Evolutionary conservation across 2,329 filamentous ascomycete genomes (phyloP).

Genomic region (Rutstroemia sp.): DNA sequence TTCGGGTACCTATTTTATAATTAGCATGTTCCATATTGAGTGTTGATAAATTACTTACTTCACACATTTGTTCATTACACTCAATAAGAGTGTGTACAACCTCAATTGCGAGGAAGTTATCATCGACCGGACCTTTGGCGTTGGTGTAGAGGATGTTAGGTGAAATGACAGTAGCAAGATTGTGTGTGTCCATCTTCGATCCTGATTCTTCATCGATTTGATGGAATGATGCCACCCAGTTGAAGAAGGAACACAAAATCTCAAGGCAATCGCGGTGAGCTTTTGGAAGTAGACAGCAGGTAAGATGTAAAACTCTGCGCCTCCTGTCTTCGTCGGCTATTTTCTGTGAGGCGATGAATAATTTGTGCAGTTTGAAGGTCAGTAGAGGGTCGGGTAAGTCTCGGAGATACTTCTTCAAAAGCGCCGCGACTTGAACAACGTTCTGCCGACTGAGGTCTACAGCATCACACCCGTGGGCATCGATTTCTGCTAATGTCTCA

Average conservation of each 20-base stretch:
- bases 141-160: constrained; percentile 83
- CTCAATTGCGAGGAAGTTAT: constrained; percentile 89
- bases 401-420: constrained; percentile 90
- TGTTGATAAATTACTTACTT: constrained; percentile 52
- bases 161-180: constrained; percentile 92
- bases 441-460: constrained; percentile 83
- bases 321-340: constrained; percentile 75
- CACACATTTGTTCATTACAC: constrained; percentile 92
- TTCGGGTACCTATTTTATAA: constrained; percentile 67
- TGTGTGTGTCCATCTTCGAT: constrained; percentile 98
- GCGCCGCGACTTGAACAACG: constrained; percentile 86
- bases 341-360: constrained; percentile 88
- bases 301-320: constrained; percentile 78
- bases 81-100: constrained; percentile 87
- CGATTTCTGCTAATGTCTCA: constrained; percentile 78
- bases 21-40: constrained; percentile 20
- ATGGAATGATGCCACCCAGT: constrained; percentile 96
- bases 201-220: constrained; percentile 95
- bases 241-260: constrained; percentile 90
- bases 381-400: constrained; percentile 91
- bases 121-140: constrained; percentile 63
- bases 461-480: constrained; percentile 75
- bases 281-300: constrained; percentile 89
- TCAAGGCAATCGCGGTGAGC: constrained; percentile 89
- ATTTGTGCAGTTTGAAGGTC: constrained; percentile 86